phyloP scores from a whole-genome alignment of 495 filamentous ascomycete genomes.

The Hypomontagnella submonticulosa region DNA sequence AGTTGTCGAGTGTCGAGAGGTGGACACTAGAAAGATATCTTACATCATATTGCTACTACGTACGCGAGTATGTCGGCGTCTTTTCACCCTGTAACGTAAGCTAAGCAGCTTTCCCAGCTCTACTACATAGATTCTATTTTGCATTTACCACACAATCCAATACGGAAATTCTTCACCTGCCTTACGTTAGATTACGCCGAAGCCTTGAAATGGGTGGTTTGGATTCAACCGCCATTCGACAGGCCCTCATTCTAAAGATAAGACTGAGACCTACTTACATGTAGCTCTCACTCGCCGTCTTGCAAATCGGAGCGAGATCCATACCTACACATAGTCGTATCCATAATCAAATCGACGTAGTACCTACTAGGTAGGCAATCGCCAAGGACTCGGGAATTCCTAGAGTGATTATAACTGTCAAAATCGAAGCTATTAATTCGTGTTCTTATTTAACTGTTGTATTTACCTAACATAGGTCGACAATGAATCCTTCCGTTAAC shows the following conservation, averaged over 20 bases:
- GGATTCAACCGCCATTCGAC: conserved; percentile 22
- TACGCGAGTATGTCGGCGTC: conserved; percentile 34
- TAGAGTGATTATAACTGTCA: conserved; percentile 17
- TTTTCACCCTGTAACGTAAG: conserved; percentile 25
- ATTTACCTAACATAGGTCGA: conserved; percentile 22
- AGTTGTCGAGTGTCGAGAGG: no score
- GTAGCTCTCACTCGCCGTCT: conserved; percentile 11
- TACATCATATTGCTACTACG: conserved; percentile 38
- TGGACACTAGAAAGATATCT: conserved; percentile 15
- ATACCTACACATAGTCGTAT: neutral
- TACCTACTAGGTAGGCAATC: neutral
- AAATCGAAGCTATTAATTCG: conserved; percentile 10
- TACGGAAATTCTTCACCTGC: conserved; percentile 13
- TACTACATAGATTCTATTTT: no score
- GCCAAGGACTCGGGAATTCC: conserved; percentile 12
- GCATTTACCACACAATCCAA: conserved; percentile 11
- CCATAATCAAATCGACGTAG: no score
- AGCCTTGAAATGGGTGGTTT: conserved; percentile 7
- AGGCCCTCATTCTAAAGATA: conserved; percentile 5
- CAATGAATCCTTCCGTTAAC: conserved; percentile 38
- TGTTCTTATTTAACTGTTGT: conserved; percentile 14
- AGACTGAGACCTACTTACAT: conserved; percentile 18
- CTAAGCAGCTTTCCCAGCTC: conserved; percentile 11
- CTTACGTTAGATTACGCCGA: conserved; percentile 22
- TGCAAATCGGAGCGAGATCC: conserved; percentile 20